A percentile compares a stretch with the other conserved stretches of the same genome.
Conservation (phyloP, 1,284 basidiomycete species). For the Volvariella surrecta region DNA sequence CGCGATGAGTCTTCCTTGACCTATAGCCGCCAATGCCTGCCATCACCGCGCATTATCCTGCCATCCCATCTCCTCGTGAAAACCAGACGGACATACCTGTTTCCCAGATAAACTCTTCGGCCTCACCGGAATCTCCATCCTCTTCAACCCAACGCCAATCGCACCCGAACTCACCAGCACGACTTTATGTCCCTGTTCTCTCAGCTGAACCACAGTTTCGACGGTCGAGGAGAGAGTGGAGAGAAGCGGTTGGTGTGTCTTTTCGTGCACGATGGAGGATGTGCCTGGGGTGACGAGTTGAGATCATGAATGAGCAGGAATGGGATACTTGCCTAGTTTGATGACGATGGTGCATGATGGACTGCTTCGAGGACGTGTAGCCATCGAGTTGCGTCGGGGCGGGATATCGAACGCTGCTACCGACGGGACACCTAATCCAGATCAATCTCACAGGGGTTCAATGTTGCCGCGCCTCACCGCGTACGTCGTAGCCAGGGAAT, state of each 20-base stretch:
- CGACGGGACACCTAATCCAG: too few relatives aligned
- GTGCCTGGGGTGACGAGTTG: constrained; percentile 48
- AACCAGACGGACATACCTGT: constrained; percentile 47
- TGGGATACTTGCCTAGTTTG: constrained; percentile 61
- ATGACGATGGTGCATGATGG: constrained; percentile 67
- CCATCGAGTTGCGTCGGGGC: too few relatives aligned
- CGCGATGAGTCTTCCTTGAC: constrained; percentile 92
- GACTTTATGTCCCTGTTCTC: constrained; percentile 82
- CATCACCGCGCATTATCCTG: too few relatives aligned
- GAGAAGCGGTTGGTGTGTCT: constrained; percentile 83
- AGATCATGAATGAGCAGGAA: not conserved
- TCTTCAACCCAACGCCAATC: constrained; percentile 88
- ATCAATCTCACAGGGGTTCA: too few relatives aligned
- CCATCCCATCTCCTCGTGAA: constrained; percentile 2
- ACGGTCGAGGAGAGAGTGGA: constrained; percentile 88
- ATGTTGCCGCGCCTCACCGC: too few relatives aligned
- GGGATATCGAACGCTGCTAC: too few relatives aligned
- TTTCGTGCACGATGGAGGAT: constrained; percentile 90
- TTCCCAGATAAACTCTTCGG: constrained; percentile 87
- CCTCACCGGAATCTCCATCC: constrained; percentile 78
- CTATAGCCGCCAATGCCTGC: constrained; percentile 91
- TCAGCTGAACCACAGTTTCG: constrained; percentile 81
- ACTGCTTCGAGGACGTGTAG: too few relatives aligned
- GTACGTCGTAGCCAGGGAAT: too few relatives aligned
- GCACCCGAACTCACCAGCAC: constrained; percentile 95